Conservation (phyloP, 257 asterid genomes). For the Solanum arcanum region DNA sequence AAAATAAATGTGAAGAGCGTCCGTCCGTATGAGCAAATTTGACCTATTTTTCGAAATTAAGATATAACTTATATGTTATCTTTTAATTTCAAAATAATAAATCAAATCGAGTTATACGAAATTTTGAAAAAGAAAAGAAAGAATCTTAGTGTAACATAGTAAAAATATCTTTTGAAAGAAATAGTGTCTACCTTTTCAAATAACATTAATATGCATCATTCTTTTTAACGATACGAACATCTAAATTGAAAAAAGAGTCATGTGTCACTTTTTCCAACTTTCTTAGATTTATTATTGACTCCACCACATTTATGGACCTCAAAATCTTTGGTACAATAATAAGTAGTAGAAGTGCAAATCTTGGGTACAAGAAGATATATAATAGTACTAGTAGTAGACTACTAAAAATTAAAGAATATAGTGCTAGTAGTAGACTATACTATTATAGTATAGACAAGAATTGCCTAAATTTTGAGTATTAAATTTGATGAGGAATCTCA, state of each 20-base stretch:
- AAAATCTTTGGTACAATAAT: neutral
- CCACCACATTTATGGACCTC: neutral
- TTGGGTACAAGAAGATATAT: neutral
- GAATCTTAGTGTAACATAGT: neutral
- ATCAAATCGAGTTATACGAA: too few species aligned
- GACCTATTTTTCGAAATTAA: neutral
- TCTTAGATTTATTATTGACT: neutral
- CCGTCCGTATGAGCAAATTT: neutral
- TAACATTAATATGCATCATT: neutral
- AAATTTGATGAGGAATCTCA: neutral
- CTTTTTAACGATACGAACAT: neutral
- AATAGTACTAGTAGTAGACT: neutral
- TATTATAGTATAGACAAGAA: neutral
- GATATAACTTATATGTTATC: neutral
- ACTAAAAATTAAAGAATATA: neutral
- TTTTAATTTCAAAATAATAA: too few species aligned
- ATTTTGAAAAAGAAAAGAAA: neutral
- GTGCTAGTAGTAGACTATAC: neutral
- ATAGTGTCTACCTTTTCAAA: neutral
- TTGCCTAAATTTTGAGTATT: neutral
- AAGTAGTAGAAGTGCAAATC: neutral
- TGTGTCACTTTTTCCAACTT: neutral
- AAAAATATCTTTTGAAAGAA: neutral
- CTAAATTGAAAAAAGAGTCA: neutral
- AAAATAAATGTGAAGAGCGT: neutral